These are phyloP conservation scores for Auricularia sp. DNA, from an alignment of 768 basidiomycete genomes.

Conservation along the genomic window DNA sequence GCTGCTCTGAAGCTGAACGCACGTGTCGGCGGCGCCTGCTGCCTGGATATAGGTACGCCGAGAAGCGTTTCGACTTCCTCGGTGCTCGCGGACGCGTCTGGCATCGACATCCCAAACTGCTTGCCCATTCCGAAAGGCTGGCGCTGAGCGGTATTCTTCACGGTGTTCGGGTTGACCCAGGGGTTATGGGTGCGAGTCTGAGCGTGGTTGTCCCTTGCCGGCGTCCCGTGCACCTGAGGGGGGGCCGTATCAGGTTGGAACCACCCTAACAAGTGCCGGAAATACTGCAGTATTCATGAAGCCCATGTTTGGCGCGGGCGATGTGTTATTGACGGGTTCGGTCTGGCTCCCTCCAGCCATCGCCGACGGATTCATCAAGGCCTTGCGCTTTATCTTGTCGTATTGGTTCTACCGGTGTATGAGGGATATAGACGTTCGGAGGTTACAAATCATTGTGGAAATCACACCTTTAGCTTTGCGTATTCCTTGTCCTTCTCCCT, in stretches of 20 bases:
- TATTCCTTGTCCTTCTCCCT: conserved; percentile 80
- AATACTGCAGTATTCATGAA: background rate
- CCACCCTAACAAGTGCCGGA: background rate
- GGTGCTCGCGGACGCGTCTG: conserved; percentile 55
- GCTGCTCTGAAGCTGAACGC: background rate
- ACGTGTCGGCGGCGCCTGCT: background rate
- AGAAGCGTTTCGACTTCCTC: conserved; percentile 66
- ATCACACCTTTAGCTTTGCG: conserved; percentile 65
- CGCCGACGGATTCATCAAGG: conserved; percentile 45
- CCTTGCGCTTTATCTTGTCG: conserved; percentile 75
- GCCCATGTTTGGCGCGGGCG: background rate
- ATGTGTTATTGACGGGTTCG: background rate
- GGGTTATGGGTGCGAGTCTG: conserved; percentile 20
- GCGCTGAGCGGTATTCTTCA: conserved; percentile 29
- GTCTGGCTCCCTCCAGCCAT: conserved; percentile 10
- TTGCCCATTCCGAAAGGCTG: conserved; percentile 28
- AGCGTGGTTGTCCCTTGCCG: conserved; percentile 38
- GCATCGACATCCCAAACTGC: conserved; percentile 25
- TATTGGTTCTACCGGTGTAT: conserved; percentile 44
- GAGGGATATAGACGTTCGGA: background rate
- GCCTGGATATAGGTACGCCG: background rate
- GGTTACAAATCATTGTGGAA: background rate
- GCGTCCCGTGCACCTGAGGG: conserved; percentile 57
- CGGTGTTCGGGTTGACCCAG: conserved; percentile 19
- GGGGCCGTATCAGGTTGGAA: background rate